A percentile compares a stretch with the other conserved stretches of the same genome.
phyloP scores from a whole-genome alignment of 1,284 basidiomycete genomes.

The Leccinum pallidistipes region DNA sequence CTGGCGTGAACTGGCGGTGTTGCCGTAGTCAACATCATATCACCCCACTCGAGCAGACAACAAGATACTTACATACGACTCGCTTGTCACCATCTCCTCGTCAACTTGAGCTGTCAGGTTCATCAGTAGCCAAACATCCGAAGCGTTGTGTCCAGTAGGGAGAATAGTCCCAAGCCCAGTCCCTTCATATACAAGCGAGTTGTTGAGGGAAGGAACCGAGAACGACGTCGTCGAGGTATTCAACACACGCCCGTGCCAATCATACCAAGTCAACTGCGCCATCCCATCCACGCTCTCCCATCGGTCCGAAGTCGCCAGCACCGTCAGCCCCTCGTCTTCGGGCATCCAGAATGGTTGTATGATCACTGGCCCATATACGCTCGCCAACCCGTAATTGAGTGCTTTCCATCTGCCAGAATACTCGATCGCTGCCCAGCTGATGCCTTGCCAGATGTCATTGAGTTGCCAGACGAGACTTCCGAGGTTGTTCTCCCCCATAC shows the following conservation, averaged over 20 bases:
- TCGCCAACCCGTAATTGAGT: slow-evolving; percentile 43
- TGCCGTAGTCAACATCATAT: too few relatives aligned
- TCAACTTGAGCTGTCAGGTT: slow-evolving; percentile 50
- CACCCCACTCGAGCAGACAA: too few relatives aligned
- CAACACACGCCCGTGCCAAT: slow-evolving; percentile 48
- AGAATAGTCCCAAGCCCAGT: slow-evolving; percentile 46
- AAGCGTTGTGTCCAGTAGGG: slow-evolving; percentile 40
- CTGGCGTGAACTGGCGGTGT: too few relatives aligned
- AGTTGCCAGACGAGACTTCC: slow-evolving; percentile 44
- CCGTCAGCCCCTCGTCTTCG: slow-evolving; percentile 12
- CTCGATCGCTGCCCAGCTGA: neutral
- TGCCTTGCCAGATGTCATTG: slow-evolving; percentile 62
- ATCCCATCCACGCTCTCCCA: slow-evolving; percentile 49
- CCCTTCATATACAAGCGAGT: slow-evolving; percentile 44
- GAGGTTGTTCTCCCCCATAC: slow-evolving; percentile 17
- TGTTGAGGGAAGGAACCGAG: slow-evolving; percentile 50
- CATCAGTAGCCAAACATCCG: slow-evolving; percentile 53
- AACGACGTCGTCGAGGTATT: slow-evolving; percentile 42
- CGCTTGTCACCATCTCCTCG: slow-evolving; percentile 45
- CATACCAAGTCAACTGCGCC: slow-evolving; percentile 33
- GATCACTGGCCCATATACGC: slow-evolving; percentile 48
- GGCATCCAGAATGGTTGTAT: slow-evolving; percentile 58
- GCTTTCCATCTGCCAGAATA: neutral
- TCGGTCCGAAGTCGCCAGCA: slow-evolving; percentile 52
- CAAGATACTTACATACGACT: slow-evolving; percentile 48